These are phyloP conservation scores for Tardiomyces digboiensis DNA, from an alignment of 1,139 yeast genomes.

Conservation along the genomic window DNA sequence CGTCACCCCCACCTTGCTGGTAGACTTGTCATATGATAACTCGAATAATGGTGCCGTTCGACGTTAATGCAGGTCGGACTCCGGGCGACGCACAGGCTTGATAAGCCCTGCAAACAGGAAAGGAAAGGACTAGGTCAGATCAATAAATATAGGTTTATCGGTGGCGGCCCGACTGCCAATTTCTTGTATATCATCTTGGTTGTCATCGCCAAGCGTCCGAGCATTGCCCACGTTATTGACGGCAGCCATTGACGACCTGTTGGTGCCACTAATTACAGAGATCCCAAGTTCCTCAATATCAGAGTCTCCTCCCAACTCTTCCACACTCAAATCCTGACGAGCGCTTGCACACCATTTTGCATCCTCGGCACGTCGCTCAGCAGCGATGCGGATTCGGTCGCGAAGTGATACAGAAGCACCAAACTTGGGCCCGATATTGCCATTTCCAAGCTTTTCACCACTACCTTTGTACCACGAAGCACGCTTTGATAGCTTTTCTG, in stretches of 20 bases:
- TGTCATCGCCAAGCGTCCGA: no score
- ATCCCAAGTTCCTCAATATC: background rate
- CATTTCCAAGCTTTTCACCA: constrained; percentile 18
- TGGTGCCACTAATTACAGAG: background rate
- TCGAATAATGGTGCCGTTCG: background rate
- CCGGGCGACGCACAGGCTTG: no score
- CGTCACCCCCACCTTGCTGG: no score
- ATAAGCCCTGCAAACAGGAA: no score
- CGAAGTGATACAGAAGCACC: constrained; percentile 24
- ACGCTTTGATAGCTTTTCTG: constrained; percentile 10
- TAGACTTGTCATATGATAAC: background rate
- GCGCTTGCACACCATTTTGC: constrained; percentile 42
- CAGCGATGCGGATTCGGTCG: constrained; percentile 53
- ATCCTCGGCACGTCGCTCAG: constrained; percentile 52
- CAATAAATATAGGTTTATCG: background rate
- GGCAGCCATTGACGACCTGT: background rate
- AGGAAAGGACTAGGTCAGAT: no score
- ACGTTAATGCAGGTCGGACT: background rate
- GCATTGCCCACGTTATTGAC: background rate
- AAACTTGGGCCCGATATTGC: background rate
- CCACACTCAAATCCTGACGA: background rate
- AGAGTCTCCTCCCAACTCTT: background rate
- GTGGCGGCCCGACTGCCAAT: background rate
- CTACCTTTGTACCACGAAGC: constrained; percentile 11
- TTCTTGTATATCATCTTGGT: background rate